A percentile compares a stretch with the other conserved stretches of the same genome.
phyloP scores from a whole-genome alignment of 805 yeast genomes.

The Yarrowia yakushimensis region DNA sequence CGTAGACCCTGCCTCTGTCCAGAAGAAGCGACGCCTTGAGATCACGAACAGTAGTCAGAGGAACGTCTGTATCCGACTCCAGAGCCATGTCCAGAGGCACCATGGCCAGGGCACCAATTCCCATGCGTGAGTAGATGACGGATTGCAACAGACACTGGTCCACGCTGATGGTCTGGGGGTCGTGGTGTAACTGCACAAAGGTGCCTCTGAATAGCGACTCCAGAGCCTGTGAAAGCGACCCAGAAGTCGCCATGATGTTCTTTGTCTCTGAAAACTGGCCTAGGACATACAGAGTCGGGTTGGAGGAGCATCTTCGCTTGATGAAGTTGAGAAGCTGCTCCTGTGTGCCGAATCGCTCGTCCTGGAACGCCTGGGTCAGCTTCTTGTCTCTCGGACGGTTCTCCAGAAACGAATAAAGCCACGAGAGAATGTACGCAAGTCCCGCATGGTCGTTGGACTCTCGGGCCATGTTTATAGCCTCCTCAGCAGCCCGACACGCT shows the following conservation, averaged over 20 bases:
- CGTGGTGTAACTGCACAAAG: conserved; percentile 7
- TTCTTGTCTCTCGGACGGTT: conserved; percentile 55
- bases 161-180: background rate
- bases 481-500: conserved; percentile 77
- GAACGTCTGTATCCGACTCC: conserved; percentile 12
- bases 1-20: background rate
- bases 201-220: conserved; percentile 24
- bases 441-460: conserved; percentile 76
- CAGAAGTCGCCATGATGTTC: conserved; percentile 29
- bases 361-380: conserved; percentile 35
- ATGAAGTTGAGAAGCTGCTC: conserved; percentile 65
- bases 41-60: background rate
- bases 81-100: conserved; percentile 17
- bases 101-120: conserved; percentile 7
- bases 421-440: conserved; percentile 57
- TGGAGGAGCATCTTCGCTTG: conserved; percentile 33
- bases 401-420: conserved; percentile 61
- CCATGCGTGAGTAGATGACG: conserved; percentile 2
- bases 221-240: conserved; percentile 24
- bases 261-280: conserved; percentile 25
- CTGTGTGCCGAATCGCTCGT: conserved; percentile 51
- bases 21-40: background rate
- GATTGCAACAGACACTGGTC: conserved; percentile 15
- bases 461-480: conserved; percentile 82
- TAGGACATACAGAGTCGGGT: background rate